phyloP scores from a whole-genome alignment of 169 alveolate species.

The Plasmodium relictum region DNA sequence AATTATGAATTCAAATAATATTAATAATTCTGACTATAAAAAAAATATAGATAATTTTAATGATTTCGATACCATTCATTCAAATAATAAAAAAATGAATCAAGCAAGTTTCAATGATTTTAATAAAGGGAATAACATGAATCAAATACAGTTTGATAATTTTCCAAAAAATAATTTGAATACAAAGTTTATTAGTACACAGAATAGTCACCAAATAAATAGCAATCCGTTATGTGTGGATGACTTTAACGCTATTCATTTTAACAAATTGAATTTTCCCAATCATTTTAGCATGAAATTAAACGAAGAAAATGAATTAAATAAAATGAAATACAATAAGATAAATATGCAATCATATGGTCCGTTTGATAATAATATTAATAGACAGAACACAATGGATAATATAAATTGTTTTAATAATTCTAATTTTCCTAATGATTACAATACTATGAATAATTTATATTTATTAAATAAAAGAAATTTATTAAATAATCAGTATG shows the following conservation, averaged over 20 bases:
- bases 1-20: constrained; percentile 75
- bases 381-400: background rate
- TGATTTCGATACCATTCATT: constrained; percentile 45
- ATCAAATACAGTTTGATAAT: constrained; percentile 8
- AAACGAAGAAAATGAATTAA: constrained; percentile 39
- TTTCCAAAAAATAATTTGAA: constrained; percentile 34
- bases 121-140: constrained; percentile 5
- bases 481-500: constrained; percentile 24
- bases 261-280: constrained; percentile 45
- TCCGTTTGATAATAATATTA: constrained; percentile 46
- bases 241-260: constrained; percentile 20
- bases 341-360: constrained; percentile 38
- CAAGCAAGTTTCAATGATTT: constrained; percentile 31
- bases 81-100: constrained; percentile 30
- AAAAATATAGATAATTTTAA: constrained; percentile 47
- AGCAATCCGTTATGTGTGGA: constrained; percentile 40
- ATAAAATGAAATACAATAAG: constrained; percentile 55
- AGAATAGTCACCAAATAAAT: constrained; percentile 13
- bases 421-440: constrained; percentile 16
- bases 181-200: constrained; percentile 43
- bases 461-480: constrained; percentile 42
- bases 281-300: constrained; percentile 42
- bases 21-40: constrained; percentile 49
- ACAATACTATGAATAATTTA: constrained; percentile 19
- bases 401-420: constrained; percentile 30